Percentiles rank a stretch among this genome's conserved stretches.
Conservation (phyloP, 306 rosid genomes). For the Hippophae rhamnoides region DNA sequence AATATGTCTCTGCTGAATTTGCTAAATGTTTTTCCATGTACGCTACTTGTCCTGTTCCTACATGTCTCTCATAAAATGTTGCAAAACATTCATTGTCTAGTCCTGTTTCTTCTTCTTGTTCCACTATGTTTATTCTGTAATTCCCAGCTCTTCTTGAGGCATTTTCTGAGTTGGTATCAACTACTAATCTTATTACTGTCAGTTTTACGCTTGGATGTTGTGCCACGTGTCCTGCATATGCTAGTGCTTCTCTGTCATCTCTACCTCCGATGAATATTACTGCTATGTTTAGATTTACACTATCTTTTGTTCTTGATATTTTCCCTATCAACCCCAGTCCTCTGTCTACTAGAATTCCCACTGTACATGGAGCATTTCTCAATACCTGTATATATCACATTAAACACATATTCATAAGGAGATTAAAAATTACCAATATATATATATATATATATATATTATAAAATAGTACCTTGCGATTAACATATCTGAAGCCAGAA, state of each 20-base stretch:
- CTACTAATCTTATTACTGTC: slow-evolving; percentile 65
- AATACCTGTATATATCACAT: slow-evolving; percentile 41
- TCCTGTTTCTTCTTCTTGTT: slow-evolving; percentile 56
- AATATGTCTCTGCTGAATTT: slow-evolving; percentile 64
- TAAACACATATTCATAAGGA: neutral
- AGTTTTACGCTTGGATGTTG: slow-evolving; percentile 66
- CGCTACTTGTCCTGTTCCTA: slow-evolving; percentile 41
- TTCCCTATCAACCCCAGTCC: slow-evolving; percentile 65
- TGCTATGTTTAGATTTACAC: slow-evolving; percentile 49
- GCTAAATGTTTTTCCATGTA: slow-evolving; percentile 73
- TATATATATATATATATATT: neutral
- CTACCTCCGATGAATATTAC: slow-evolving; percentile 80
- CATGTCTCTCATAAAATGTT: slow-evolving; percentile 52
- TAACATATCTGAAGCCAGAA: slow-evolving; percentile 65
- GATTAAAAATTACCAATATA: too few relatives aligned
- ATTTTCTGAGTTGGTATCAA: slow-evolving; percentile 39
- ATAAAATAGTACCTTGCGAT: slow-evolving; percentile 55
- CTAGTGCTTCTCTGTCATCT: slow-evolving; percentile 84
- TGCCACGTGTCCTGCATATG: slow-evolving; percentile 58
- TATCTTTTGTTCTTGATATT: slow-evolving; percentile 29
- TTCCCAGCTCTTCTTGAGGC: slow-evolving; percentile 37
- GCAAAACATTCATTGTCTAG: slow-evolving; percentile 81
- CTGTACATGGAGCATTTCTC: slow-evolving; percentile 70
- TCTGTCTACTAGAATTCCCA: slow-evolving; percentile 86
- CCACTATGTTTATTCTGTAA: slow-evolving; percentile 33